Conservation (phyloP, 1,139 yeast genomes). For the Arxiozyma slooffiae region DNA sequence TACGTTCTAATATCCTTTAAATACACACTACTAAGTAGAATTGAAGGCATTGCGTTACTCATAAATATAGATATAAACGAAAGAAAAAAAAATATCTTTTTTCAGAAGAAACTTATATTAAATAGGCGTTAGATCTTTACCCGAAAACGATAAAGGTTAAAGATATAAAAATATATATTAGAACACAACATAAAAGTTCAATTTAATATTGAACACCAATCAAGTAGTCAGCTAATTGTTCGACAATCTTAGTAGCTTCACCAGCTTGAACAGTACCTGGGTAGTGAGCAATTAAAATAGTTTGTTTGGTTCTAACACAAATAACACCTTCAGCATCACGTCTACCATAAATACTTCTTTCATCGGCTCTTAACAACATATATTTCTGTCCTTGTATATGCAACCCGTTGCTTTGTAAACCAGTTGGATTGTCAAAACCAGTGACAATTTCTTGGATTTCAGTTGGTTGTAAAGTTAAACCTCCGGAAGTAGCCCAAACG, state of each 20-base stretch:
- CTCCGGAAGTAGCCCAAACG: constrained; percentile 81
- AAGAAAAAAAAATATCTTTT: too few species aligned
- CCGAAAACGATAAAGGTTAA: neutral
- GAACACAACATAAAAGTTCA: neutral
- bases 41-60: neutral
- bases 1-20: neutral
- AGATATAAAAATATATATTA: neutral
- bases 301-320: constrained; percentile 88
- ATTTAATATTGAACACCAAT: constrained; percentile 69
- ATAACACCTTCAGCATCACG: constrained; percentile 77
- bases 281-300: constrained; percentile 88
- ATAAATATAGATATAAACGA: too few species aligned
- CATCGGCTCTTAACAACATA: constrained; percentile 82
- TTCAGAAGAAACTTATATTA: too few species aligned
- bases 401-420: constrained; percentile 75
- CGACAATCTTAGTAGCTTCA: constrained; percentile 89
- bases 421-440: constrained; percentile 73
- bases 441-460: constrained; percentile 68
- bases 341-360: constrained; percentile 89
- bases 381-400: constrained; percentile 81
- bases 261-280: constrained; percentile 87
- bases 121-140: too few species aligned
- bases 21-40: too few species aligned
- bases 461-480: constrained; percentile 53
- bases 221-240: constrained; percentile 89